Evolutionary conservation across 78 protist genomes (phyloP), one percentile per base, ranked within the genome.

Genomic region (Guillardia theta): DNA sequence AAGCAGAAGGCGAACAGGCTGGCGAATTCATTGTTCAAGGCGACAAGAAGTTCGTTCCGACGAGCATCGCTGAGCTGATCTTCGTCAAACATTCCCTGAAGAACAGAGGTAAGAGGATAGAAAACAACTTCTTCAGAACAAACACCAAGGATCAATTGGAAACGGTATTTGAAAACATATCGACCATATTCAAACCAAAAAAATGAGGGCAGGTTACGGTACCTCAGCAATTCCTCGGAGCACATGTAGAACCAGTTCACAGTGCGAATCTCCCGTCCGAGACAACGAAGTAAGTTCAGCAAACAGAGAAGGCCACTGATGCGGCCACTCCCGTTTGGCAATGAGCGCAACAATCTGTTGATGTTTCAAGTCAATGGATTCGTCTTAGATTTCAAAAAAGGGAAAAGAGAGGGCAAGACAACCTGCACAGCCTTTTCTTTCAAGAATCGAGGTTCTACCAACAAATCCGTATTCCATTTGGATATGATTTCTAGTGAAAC

Each of bases 291-390:
- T 70, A 15, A 70, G 83, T 6, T 70, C 45, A 4, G 83, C 41
- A 33, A 70, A 70, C 46, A 70, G 83, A 24, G 9, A 36, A 4
- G 83, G 83, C 83, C 83, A 70, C 46, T 24, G 36, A 70, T 70
- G 83, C 6, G 83, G 83, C 83, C 83, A 70, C 36, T 70, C 83
- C 10, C 83, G 83, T 6, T 70, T 70, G n/a, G 83, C 83, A 2
- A 70, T 70, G 45, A 70, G 83, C 83, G 83, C 83, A 6, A 70
- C 83, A n/a, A n/a, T n/a, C n/a, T n/a, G n/a, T n/a, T n/a, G n/a
- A n/a, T n/a, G n/a, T n/a, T n/a, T n/a, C n/a, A n/a, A n/a, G n/a
- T n/a, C n/a, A n/a, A n/a, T n/a, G n/a, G n/a, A n/a, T n/a, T n/a
- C n/a, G n/a, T n/a, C n/a, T n/a, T n/a, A n/a, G n/a, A n/a, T n/a